These are phyloP conservation scores for Euphorbia pulcherrima DNA, from an alignment of 345 rosid species.

Conservation along the genomic window DNA sequence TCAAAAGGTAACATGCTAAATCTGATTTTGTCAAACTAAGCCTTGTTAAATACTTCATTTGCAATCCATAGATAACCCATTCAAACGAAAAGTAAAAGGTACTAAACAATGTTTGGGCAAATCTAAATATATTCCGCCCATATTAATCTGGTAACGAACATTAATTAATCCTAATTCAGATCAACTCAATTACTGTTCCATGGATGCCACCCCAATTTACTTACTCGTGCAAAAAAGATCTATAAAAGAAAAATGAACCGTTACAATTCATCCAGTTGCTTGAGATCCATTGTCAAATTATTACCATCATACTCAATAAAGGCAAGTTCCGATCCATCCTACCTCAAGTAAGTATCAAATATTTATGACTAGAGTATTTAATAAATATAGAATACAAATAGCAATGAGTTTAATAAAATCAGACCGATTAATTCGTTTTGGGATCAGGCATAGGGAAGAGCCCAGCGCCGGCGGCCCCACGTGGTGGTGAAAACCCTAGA, in stretches of 20 bases:
- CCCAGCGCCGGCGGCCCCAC: slow-evolving; percentile 65
- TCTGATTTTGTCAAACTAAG: not conserved
- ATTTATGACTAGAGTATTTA: not conserved
- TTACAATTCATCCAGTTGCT: not conserved
- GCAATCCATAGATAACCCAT: not conserved
- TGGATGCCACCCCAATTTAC: not conserved
- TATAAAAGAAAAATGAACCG: not conserved
- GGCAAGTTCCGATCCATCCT: not conserved
- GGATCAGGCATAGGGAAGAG: slow-evolving; percentile 96
- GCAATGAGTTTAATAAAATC: not conserved
- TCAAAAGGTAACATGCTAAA: not conserved
- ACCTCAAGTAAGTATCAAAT: not conserved
- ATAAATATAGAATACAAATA: not conserved
- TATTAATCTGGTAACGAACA: not conserved
- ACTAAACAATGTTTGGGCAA: not conserved
- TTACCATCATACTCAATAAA: not conserved
- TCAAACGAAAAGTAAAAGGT: not conserved
- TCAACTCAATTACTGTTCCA: not conserved
- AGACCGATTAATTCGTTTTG: slow-evolving; percentile 55
- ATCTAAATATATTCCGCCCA: not conserved
- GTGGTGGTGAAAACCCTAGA: slow-evolving; percentile 73
- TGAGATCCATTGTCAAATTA: slow-evolving; percentile 4
- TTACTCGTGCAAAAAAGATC: not conserved
- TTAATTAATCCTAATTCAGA: not conserved
- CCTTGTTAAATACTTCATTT: not conserved